Base-by-base conservation (phyloP, 805 yeast species). In the Pichia californica region DNA sequence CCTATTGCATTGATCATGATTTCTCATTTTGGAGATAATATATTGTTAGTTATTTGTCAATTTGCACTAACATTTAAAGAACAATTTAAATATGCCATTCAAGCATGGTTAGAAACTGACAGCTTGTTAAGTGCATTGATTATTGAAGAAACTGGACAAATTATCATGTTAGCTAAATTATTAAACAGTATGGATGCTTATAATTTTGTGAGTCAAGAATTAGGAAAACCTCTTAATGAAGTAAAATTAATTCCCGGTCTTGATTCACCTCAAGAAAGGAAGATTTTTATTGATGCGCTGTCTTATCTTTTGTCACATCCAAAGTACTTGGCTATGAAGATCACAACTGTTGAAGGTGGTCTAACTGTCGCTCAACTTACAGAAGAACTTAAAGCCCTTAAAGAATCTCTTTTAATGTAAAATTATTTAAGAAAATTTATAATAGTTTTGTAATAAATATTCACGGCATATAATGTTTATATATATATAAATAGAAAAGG, bases 281-380 rank as follows among this genome's bases (percentile, higher is more conserved):
- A 70, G n/a, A 77, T 73, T 21, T 72, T 89, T 48, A 66, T 70
- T 4, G 76, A 71, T 34, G 76, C 82, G 10, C 64, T 88, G 44
- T 82, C 76, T 43, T 85, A 87, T 51, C 69, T 89, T 32, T 69
- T 87, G 48, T 81, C 89, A 23, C 97, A 89, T 62, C 96, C 95
- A 13, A 88, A 87, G 60, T 88, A 80, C 52, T 66, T 89, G 48
- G 73, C 84, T 5, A 75, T 89, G 6, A 68, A 93, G 51, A 71
- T 85, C 4, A 69, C 74, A 2, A 76, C 89, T 3, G 73, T 81
- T 3, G 74, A 81, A 11, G 38, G 68, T 2, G 91, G 83, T 4
- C 62, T 63, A 19, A 69, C 79, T 43, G 74, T 76, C 7, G 71
- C 69, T 26, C 55, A 61, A 13, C 53, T 83, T 31, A 68, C 74